phyloP scores from a whole-genome alignment of 2,329 filamentous ascomycete genomes.

The Ophiostoma tasmaniense region DNA sequence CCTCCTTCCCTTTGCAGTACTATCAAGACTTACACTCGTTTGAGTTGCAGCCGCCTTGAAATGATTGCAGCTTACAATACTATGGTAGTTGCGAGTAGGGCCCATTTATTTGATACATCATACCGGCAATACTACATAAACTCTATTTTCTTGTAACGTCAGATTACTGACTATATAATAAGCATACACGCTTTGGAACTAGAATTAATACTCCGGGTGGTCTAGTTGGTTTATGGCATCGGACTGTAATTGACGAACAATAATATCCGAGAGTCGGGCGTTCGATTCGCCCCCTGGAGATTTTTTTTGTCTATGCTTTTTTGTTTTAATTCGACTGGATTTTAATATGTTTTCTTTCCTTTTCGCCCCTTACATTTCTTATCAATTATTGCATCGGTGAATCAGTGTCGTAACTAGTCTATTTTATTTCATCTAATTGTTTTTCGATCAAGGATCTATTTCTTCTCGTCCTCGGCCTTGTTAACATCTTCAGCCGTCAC shows the following conservation, averaged over 20 bases:
- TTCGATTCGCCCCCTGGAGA: constrained; percentile 20
- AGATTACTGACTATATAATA: no score
- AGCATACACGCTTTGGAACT: no score
- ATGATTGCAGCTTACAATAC: no score
- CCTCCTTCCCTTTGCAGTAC: not conserved
- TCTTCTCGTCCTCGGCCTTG: constrained; percentile 24
- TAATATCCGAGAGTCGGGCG: constrained; percentile 19
- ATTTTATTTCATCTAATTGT: constrained; percentile 6
- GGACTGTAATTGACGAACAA: constrained; percentile 18
- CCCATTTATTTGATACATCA: no score
- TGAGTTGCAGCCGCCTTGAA: no score
- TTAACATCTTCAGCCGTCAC: constrained; percentile 39
- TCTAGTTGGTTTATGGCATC: constrained; percentile 20
- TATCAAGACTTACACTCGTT: not conserved
- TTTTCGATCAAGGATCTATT: not conserved
- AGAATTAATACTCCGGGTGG: constrained; percentile 16
- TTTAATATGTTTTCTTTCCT: not conserved
- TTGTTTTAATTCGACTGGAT: not conserved
- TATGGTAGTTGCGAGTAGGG: no score
- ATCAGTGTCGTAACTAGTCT: not conserved
- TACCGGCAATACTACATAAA: no score
- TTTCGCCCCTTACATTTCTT: no score
- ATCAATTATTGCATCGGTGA: no score
- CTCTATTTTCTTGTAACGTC: no score
- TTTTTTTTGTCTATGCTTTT: not conserved